A percentile compares a stretch with the other conserved stretches of the same genome.
Evolutionary conservation across 257 asterid species (phyloP).

Genomic region (Solanum chaucha): DNA sequence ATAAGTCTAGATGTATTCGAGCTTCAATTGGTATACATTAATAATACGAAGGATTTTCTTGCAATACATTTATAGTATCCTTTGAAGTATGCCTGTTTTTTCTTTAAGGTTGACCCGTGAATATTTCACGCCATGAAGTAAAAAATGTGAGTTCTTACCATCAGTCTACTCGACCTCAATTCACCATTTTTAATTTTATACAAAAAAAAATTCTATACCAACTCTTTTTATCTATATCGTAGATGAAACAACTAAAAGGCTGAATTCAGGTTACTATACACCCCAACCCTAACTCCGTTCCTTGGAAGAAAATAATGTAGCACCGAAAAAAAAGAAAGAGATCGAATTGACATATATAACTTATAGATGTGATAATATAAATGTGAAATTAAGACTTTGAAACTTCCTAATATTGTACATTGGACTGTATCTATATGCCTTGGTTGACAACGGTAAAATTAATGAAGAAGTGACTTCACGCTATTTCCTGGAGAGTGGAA

Average conservation of each 20-base stretch:
- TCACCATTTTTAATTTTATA: not conserved
- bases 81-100: too few species aligned
- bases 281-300: not conserved
- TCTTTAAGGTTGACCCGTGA: not conserved
- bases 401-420: not conserved
- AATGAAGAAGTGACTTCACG: not conserved
- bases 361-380: too few species aligned
- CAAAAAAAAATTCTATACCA: too few species aligned
- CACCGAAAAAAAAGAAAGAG: not conserved
- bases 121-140: too few species aligned
- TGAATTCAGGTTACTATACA: not conserved
- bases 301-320: too few species aligned
- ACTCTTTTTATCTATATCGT: not conserved
- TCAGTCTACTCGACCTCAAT: not conserved
- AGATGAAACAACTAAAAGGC: not conserved
- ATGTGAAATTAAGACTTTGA: not conserved
- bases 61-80: too few species aligned
- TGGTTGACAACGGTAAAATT: not conserved
- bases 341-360: not conserved
- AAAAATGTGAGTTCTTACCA: not conserved
- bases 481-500: conserved; percentile 9
- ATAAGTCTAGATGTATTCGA: too few species aligned
- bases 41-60: too few species aligned
- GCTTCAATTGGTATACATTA: too few species aligned
- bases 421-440: not conserved